Conservation (phyloP, 2,329 filamentous ascomycete species). For the Emergomyces africanus region DNA sequence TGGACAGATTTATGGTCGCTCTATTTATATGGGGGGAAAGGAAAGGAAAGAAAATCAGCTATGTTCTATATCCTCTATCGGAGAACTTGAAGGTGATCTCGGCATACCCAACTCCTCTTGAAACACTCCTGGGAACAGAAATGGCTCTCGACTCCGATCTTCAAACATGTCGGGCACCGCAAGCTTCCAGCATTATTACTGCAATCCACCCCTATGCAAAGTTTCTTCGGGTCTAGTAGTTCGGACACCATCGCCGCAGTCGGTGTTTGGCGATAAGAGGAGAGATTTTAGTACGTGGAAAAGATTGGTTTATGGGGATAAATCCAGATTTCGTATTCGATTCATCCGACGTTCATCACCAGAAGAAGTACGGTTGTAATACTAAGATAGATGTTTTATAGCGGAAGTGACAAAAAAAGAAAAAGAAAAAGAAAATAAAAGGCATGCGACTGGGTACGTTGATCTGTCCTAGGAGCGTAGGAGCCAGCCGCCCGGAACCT, state of each 20-base stretch:
- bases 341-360: background rate
- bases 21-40: slow-evolving; percentile 36
- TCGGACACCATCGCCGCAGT: slow-evolving; percentile 15
- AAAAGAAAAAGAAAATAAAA: no score
- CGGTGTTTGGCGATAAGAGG: background rate
- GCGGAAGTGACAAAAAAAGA: background rate
- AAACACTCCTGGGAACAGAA: slow-evolving; percentile 99
- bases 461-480: background rate
- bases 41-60: slow-evolving; percentile 7
- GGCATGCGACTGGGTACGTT: background rate
- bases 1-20: slow-evolving; percentile 69
- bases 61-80: background rate
- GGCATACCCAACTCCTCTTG: slow-evolving; percentile 88
- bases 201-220: slow-evolving; percentile 77
- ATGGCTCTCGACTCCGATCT: slow-evolving; percentile 78
- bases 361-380: background rate
- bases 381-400: background rate
- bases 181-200: slow-evolving; percentile 71
- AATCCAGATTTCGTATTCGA: background rate
- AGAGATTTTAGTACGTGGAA: background rate
- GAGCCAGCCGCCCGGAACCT: background rate
- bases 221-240: slow-evolving; percentile 25
- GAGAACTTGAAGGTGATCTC: slow-evolving; percentile 4
- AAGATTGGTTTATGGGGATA: background rate
- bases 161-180: slow-evolving; percentile 92